These are phyloP conservation scores for Lactuca saligna DNA, from an alignment of 129 eudicot genomes.

Conservation along the genomic window DNA sequence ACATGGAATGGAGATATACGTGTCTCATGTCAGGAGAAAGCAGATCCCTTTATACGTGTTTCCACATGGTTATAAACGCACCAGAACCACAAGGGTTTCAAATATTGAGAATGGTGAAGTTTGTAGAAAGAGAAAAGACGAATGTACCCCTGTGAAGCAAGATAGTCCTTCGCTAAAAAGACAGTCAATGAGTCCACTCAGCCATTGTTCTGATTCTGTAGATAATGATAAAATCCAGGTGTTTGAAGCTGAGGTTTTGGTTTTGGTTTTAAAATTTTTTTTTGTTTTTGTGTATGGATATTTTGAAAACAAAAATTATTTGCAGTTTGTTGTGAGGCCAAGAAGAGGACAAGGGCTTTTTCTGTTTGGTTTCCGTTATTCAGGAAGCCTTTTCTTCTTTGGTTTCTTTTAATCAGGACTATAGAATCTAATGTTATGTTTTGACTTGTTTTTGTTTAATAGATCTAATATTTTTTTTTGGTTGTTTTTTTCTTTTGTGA, in stretches of 20 bases:
- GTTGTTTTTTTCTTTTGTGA: constrained; percentile 36
- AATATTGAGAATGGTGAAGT: background rate
- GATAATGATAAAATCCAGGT: constrained; percentile 38
- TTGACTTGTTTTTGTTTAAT: background rate
- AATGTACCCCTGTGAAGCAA: constrained; percentile 34
- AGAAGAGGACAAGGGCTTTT: constrained; percentile 27
- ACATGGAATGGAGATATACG: constrained; percentile 88
- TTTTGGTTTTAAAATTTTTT: constrained; percentile 12
- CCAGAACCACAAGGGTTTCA: constrained; percentile 45
- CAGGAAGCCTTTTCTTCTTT: constrained; percentile 27
- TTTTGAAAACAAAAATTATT: constrained; percentile 11
- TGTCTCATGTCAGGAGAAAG: constrained; percentile 82
- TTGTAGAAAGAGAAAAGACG: constrained; percentile 48
- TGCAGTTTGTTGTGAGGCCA: constrained; percentile 30
- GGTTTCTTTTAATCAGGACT: background rate
- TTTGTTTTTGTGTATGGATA: background rate
- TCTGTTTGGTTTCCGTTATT: constrained; percentile 18
- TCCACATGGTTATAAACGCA: constrained; percentile 69
- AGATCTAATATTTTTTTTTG: background rate
- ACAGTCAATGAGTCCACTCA: constrained; percentile 42
- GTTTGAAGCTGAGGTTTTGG: constrained; percentile 56
- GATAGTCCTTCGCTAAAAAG: constrained; percentile 45
- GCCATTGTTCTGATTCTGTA: constrained; percentile 46
- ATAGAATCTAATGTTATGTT: background rate
- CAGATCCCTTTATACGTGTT: constrained; percentile 73